Percentiles rank a stretch among this genome's conserved stretches.
These are phyloP conservation scores for Candida lessepsii DNA, from an alignment of 805 yeast species.

Conservation along the genomic window DNA sequence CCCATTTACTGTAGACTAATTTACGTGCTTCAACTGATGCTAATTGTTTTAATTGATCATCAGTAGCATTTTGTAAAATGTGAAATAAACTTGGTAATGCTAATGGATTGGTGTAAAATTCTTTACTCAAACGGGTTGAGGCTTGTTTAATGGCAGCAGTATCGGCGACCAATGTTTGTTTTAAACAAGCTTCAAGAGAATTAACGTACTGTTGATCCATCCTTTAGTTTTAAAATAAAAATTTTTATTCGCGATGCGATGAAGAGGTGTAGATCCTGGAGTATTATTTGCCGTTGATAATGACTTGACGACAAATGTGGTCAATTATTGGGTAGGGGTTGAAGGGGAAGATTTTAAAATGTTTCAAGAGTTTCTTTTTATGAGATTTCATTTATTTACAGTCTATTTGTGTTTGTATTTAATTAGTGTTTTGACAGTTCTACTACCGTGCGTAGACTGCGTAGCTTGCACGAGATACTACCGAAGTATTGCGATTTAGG, in stretches of 20 bases:
- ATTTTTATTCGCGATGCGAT: slow-evolving; percentile 2
- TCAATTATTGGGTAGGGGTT: no score
- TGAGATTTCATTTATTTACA: no score
- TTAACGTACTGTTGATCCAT: slow-evolving; percentile 74
- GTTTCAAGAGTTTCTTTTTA: no score
- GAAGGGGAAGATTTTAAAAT: no score
- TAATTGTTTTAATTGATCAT: slow-evolving; percentile 76
- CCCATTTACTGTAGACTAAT: slow-evolving; percentile 73
- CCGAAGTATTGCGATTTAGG: no score
- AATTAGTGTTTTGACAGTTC: no score
- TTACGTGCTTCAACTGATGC: slow-evolving; percentile 98
- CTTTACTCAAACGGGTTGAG: slow-evolving; percentile 66
- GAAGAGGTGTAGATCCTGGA: no score
- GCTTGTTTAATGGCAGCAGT: slow-evolving; percentile 81
- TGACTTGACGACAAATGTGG: no score
- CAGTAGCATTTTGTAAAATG: slow-evolving; percentile 66
- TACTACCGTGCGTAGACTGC: no score
- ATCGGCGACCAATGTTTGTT: slow-evolving; percentile 78
- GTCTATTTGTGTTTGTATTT: no score
- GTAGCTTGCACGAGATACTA: no score
- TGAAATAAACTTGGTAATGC: slow-evolving; percentile 82
- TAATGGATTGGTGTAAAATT: slow-evolving; percentile 67
- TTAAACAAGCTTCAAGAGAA: slow-evolving; percentile 75
- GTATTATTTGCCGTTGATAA: no score
- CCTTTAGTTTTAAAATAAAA: not conserved